Evolutionary conservation across 2,329 filamentous ascomycete genomes (phyloP).

Genomic region (Orbilia javanica): DNA sequence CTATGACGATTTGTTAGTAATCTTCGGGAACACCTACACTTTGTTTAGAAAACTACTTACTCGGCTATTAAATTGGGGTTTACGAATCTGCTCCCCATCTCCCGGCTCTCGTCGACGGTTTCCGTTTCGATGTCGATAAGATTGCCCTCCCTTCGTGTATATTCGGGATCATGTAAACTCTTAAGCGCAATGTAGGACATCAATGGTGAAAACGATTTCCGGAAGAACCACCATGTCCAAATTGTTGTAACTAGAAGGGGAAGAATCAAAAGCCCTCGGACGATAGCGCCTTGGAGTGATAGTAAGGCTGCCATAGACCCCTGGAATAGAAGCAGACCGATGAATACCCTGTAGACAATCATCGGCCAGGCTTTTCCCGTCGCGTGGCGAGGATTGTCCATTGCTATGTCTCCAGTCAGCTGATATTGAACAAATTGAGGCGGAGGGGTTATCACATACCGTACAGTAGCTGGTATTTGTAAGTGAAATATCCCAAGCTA

Average conservation of each 20-base stretch:
- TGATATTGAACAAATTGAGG: not conserved
- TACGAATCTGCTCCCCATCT: slow-evolving; percentile 78
- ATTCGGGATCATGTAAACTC: slow-evolving; percentile 76
- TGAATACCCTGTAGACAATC: slow-evolving; percentile 90
- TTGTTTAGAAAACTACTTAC: slow-evolving; percentile 67
- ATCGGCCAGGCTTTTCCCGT: slow-evolving; percentile 96
- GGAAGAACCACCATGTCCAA: slow-evolving; percentile 90
- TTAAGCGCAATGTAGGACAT: slow-evolving; percentile 92
- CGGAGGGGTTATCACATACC: slow-evolving; percentile 63
- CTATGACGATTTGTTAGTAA: slow-evolving; percentile 25
- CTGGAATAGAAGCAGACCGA: slow-evolving; percentile 90
- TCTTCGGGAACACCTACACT: not conserved
- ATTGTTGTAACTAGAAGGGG: slow-evolving; percentile 84
- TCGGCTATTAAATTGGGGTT: slow-evolving; percentile 80
- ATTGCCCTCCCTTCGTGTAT: not conserved
- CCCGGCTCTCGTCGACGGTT: slow-evolving; percentile 79
- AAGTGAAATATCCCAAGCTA: slow-evolving; percentile 83
- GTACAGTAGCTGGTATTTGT: slow-evolving; percentile 97
- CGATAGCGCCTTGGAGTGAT: slow-evolving; percentile 79
- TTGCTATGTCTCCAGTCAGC: slow-evolving; percentile 67
- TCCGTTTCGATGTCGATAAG: slow-evolving; percentile 63
- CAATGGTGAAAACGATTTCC: slow-evolving; percentile 83
- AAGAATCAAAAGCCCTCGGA: slow-evolving; percentile 77
- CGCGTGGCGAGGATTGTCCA: slow-evolving; percentile 95
- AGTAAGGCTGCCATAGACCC: slow-evolving; percentile 90